Evolutionary conservation across 176 grass and related monocot genomes (phyloP), one percentile per base, ranked within the genome.

Genomic region (Poa pratensis): DNA sequence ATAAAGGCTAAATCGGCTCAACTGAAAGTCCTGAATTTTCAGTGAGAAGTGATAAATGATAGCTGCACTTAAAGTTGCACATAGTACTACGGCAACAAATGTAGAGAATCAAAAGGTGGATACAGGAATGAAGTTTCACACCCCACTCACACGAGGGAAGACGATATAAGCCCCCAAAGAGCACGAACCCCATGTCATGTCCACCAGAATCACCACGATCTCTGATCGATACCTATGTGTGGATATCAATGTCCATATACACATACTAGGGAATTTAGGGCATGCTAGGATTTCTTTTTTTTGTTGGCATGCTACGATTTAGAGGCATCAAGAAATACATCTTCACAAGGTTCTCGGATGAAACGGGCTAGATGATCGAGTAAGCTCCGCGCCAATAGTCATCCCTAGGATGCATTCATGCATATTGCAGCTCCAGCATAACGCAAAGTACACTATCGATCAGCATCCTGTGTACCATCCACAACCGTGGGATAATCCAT

Each of bases 271-370:
- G 17, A 7, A 35, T 37, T 19, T 20, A 18, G 64, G 16, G 18
- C 64, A 68, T 35, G 5, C 7, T 43, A 9, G 40, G 2, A 40
- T 40, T 40, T 40, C 6, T 40, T 40, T 6, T 40, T 43, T 43
- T 39, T 0, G 10, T 43, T 43, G 8, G 0, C 40, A 43, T 9
- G 34, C 3, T 68, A 37, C 30, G 64, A 67, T 37, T 19, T 67
- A 35, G 64, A 67, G 64, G 18, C 32, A 37, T 27, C 30, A 35
- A 28, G 63, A 66, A 66, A 18, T 15, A 66, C 63, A 0, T 34
- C 34, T 9, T 2, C 63, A 2, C 3, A 6, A 0, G 3, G 8
- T 5, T 4, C 18, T 55, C 0, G 0, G 14, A 18, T 53, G 0
- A 0, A 0, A 53, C 5, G 0, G 18, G 18, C 0, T 5, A 7